A percentile compares a stretch with the other conserved stretches of the same genome.
These are phyloP conservation scores for Russula vinacea DNA, from an alignment of 768 basidiomycete species.

Conservation along the genomic window DNA sequence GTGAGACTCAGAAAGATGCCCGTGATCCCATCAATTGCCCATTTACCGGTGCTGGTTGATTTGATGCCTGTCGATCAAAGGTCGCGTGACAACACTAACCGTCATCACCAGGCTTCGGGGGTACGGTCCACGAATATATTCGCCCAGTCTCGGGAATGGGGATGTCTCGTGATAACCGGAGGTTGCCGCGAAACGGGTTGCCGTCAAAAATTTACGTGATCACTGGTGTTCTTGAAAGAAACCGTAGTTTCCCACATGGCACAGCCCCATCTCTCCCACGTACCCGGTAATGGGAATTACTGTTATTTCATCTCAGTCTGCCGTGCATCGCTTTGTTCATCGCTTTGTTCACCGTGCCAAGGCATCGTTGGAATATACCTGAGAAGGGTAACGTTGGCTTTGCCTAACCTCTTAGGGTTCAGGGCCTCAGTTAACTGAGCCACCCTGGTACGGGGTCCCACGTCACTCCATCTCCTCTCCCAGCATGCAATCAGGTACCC, in stretches of 20 bases:
- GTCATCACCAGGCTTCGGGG: background rate
- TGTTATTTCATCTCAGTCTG: no score
- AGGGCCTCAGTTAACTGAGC: background rate
- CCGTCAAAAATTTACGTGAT: no score
- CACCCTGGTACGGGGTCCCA: no score
- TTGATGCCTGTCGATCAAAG: background rate
- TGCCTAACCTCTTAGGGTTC: background rate
- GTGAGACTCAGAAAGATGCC: background rate
- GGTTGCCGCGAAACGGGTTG: background rate
- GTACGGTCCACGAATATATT: background rate
- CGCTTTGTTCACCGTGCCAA: background rate
- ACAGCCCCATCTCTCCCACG: no score
- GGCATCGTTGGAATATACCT: background rate
- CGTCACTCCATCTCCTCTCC: no score
- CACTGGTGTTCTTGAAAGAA: no score
- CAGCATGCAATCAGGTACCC: no score
- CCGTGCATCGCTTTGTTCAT: no score
- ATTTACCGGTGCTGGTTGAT: background rate
- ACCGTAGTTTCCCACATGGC: no score
- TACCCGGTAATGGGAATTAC: no score
- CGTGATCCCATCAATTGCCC: conserved; percentile 1
- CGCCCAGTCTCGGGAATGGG: background rate
- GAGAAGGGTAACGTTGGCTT: background rate
- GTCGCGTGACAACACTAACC: background rate
- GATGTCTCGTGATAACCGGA: no score